phyloP scores from a whole-genome alignment of 345 rosid species.

The Salix arbutifolia region DNA sequence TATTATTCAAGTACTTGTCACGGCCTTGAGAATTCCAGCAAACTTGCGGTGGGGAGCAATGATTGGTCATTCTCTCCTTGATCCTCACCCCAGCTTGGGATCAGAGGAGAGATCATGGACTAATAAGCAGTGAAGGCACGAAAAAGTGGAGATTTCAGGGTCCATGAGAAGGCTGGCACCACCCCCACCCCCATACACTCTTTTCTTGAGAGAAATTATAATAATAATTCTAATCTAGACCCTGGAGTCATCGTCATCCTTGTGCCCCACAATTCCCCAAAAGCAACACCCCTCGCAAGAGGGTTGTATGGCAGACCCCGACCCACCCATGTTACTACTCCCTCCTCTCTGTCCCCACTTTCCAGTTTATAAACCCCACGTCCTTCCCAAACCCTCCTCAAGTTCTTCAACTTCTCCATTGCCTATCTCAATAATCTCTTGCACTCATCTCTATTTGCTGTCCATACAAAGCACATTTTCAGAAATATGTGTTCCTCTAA shows the following conservation, averaged over 20 bases:
- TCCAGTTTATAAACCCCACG: slow-evolving; percentile 23
- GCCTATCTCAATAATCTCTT: not conserved
- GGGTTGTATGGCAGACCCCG: slow-evolving; percentile 34
- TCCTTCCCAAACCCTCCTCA: slow-evolving; percentile 6
- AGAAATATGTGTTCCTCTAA: slow-evolving; percentile 59
- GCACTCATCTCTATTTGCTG: not conserved
- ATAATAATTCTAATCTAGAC: not conserved
- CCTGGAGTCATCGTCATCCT: slow-evolving; percentile 13
- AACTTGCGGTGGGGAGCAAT: not conserved
- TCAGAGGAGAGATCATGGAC: slow-evolving; percentile 2
- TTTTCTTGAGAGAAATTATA: too few species aligned
- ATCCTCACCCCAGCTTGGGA: slow-evolving; percentile 22
- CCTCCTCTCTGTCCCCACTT: slow-evolving; percentile 21
- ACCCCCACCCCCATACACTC: slow-evolving; percentile 3
- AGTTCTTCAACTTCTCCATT: not conserved
- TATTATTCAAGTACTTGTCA: not conserved
- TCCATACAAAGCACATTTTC: not conserved
- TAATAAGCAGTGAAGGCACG: slow-evolving; percentile 12
- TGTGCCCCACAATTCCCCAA: slow-evolving; percentile 1
- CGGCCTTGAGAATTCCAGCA: slow-evolving; percentile 11
- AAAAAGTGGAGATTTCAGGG: slow-evolving; percentile 14
- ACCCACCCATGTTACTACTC: slow-evolving; percentile 34
- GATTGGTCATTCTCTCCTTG: slow-evolving; percentile 24
- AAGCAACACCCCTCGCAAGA: slow-evolving; percentile 18
- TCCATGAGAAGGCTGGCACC: slow-evolving; percentile 21